Conservation (phyloP, 495 filamentous ascomycete species). For the Podospora didyma region DNA sequence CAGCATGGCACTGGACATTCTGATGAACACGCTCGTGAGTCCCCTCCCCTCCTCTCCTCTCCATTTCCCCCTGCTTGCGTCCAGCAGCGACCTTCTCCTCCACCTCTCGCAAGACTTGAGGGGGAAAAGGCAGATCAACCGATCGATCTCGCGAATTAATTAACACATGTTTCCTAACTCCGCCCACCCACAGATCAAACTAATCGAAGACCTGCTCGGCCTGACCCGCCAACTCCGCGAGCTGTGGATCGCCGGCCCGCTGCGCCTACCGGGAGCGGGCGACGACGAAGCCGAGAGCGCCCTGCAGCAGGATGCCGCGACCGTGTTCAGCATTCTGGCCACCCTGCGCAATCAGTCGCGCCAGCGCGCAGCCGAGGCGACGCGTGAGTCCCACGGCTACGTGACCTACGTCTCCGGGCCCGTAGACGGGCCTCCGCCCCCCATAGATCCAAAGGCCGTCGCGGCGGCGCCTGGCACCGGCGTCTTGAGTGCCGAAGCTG, state of each 20-base stretch:
- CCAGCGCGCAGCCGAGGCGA: neutral
- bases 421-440: neutral
- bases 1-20: slow-evolving; percentile 34
- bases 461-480: neutral
- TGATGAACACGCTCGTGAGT: slow-evolving; percentile 25
- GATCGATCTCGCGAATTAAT: too few species aligned
- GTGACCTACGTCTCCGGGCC: slow-evolving; percentile 6
- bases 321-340: slow-evolving; percentile 11
- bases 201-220: slow-evolving; percentile 31
- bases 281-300: slow-evolving; percentile 25
- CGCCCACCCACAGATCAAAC: slow-evolving; percentile 23
- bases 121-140: too few species aligned
- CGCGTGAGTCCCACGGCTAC: neutral
- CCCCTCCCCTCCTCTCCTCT: neutral
- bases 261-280: slow-evolving; percentile 31
- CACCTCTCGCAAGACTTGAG: too few species aligned
- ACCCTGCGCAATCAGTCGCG: slow-evolving; percentile 7
- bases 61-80: too few species aligned
- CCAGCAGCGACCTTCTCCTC: neutral
- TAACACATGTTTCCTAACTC: slow-evolving; percentile 1
- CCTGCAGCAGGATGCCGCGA: slow-evolving; percentile 17
- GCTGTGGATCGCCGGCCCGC: slow-evolving; percentile 40
- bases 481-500: too few species aligned
- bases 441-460: neutral
- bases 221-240: slow-evolving; percentile 39